Conservation (phyloP, 805 yeast genomes). For the Candida odintsovae region DNA sequence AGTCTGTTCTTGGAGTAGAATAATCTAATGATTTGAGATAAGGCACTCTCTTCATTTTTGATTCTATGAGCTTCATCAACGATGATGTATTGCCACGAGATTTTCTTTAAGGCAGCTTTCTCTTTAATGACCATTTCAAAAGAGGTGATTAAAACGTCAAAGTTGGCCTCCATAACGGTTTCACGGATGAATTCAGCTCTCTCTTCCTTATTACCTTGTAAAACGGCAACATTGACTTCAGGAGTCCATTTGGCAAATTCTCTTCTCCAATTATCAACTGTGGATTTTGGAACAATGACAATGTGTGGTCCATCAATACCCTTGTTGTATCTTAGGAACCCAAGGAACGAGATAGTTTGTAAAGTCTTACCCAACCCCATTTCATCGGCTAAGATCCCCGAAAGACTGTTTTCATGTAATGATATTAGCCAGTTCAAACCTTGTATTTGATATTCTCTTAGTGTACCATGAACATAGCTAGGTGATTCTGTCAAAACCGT, state of each 20-base stretch:
- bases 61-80: slow-evolving; percentile 97
- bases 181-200: slow-evolving; percentile 57
- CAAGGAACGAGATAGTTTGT: slow-evolving; percentile 89
- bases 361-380: slow-evolving; percentile 97
- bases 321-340: slow-evolving; percentile 74
- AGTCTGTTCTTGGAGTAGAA: slow-evolving; percentile 82
- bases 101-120: slow-evolving; percentile 69
- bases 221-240: slow-evolving; percentile 75
- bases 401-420: slow-evolving; percentile 77
- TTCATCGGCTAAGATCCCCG: slow-evolving; percentile 95
- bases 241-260: slow-evolving; percentile 97
- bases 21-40: slow-evolving; percentile 86
- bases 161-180: slow-evolving; percentile 61
- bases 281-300: slow-evolving; percentile 91
- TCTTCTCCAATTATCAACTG: slow-evolving; percentile 93
- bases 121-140: slow-evolving; percentile 93
- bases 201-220: slow-evolving; percentile 88
- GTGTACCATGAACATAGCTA: slow-evolving; percentile 62
- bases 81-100: slow-evolving; percentile 89
- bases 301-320: slow-evolving; percentile 86
- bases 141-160: slow-evolving; percentile 87
- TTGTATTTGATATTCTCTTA: slow-evolving; percentile 90
- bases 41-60: slow-evolving; percentile 87
- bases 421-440: slow-evolving; percentile 95
- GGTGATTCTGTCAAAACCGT: slow-evolving; percentile 88